Evolutionary conservation across 306 rosid species (phyloP), one percentile per base, ranked within the genome.

Genomic region (Oemleria cerasiformis): DNA sequence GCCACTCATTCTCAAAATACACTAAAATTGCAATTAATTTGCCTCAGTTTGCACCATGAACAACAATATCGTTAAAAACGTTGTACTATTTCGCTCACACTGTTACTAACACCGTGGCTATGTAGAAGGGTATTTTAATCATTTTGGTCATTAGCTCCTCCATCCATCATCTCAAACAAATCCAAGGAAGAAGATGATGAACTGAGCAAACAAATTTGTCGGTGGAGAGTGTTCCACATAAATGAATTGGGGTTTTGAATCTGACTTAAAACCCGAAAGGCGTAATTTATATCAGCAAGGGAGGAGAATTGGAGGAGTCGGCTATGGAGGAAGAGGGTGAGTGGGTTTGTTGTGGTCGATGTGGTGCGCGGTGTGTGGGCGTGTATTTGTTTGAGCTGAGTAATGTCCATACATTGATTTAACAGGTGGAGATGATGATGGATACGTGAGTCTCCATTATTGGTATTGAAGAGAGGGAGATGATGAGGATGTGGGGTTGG

Each of bases 201-300:
- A n/a, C n/a, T n/a, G n/a, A n/a, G n/a, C n/a, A n/a, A n/a, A n/a
- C n/a, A n/a, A n/a, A n/a, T n/a, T n/a, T n/a, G n/a, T n/a, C 84
- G 59, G 41, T 90, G 84, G 76, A 92, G 92, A 68, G 88, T 86
- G 83, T 92, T 92, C 96, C 97, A 92, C 86, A 80, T 81, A 78
- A 92, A 92, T 57, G 96, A 85, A 72, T 90, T 90, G 55, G 93
- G 92, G 39, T 58, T 60, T 2, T 65, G 44, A 14, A 85, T 76
- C 67, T 77, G 90, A 67, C 61, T 55, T 63, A 92, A 86, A 7
- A 86, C 84, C 2, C 83, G 91, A 54, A 76, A 69, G 8, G 96
- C 91, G 49, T 92, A 88, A 71, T 59, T 76, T 62, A 86, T 69
- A 73, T 89, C 77, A 14, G 70, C 9, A 0, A 64, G 34, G 59